Base-by-base conservation (phyloP, 768 basidiomycete genomes). In the Pleurotus djamor region DNA sequence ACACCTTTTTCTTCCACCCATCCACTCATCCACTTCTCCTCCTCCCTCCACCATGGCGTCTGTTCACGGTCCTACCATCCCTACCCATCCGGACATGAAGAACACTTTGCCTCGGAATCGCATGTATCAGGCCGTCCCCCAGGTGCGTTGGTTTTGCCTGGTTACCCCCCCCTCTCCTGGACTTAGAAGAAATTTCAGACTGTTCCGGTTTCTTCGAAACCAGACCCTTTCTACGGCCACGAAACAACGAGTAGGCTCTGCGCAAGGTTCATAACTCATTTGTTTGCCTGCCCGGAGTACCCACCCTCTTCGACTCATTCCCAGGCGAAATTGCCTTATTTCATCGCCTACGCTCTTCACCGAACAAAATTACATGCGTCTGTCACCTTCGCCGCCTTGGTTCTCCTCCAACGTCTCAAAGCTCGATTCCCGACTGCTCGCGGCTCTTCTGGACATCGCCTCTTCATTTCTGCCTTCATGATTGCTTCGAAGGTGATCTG, bases 381-480 rank as follows among this genome's bases (percentile, higher is more conserved):
- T 9, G 90, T 92, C 61, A 92, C 76, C 64, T 94, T 75, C 76
- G 85, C 87, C 21, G 84, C 87, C 0, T 75, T 84, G 4, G 76
- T 84, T 14, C 72, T 96, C 32, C 82, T 97, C 8, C 87, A 89
- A 63, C 85, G 93, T 14, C 79, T 97, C 60, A 97, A 97, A 75
- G 86, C 86, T 33, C 87, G 93, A n/a, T 96, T 94, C 72, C 94
- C 93, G 2, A 91, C 92, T 5, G 94, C 93, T 5, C 84, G 91
- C 32, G 94, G 94, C 9, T 94, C 92, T 1, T 94, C 91, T 0
- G 94, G 94, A 17, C 93, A 97, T 68, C 83, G 93, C 0, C 75
- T 97, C 12, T 95, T 94, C 75, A 91, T 96, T 48, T 93, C 92
- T 1, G 92, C 93, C 0, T 93, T 94, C 72, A 96, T 96, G 93